These are phyloP conservation scores for Withania somnifera DNA, from an alignment of 305 asterid species.

Conservation along the genomic window DNA sequence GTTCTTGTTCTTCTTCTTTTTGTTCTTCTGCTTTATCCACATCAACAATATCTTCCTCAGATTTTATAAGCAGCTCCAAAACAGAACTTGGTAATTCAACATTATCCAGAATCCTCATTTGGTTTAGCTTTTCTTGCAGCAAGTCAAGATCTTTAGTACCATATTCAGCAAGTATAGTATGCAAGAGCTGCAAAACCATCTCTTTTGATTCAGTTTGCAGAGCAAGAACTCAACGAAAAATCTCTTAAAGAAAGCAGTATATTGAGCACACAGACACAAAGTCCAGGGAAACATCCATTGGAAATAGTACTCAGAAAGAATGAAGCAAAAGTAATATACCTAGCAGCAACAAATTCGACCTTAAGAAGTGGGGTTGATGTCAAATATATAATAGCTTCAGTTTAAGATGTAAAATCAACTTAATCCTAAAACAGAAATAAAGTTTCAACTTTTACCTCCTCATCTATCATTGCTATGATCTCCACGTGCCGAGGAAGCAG, in stretches of 20 bases:
- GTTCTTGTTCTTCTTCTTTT: neutral
- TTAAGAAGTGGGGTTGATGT: neutral
- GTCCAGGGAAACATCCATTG: neutral
- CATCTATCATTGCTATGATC: constrained; percentile 47
- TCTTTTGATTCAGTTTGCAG: neutral
- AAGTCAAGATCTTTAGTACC: constrained; percentile 38
- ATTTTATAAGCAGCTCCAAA: constrained; percentile 29
- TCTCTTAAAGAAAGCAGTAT: neutral
- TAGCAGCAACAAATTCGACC: neutral
- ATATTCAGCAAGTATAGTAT: constrained; percentile 34
- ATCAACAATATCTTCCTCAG: constrained; percentile 24
- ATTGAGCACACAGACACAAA: neutral
- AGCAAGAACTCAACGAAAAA: neutral
- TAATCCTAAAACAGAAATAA: constrained; percentile 10
- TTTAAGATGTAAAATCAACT: constrained; percentile 19
- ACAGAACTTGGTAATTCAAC: constrained; percentile 37
- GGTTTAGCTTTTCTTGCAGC: constrained; percentile 38
- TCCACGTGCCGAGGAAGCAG: constrained; percentile 63
- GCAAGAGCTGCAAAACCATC: constrained; percentile 29
- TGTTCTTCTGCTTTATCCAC: constrained; percentile 8
- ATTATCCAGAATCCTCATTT: constrained; percentile 53
- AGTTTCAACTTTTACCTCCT: constrained; percentile 32
- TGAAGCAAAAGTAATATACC: neutral
- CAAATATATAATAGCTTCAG: neutral
- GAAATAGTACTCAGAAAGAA: neutral